Conservation (phyloP, 768 basidiomycete species). For the Porphyrellus cyaneotinctus region DNA sequence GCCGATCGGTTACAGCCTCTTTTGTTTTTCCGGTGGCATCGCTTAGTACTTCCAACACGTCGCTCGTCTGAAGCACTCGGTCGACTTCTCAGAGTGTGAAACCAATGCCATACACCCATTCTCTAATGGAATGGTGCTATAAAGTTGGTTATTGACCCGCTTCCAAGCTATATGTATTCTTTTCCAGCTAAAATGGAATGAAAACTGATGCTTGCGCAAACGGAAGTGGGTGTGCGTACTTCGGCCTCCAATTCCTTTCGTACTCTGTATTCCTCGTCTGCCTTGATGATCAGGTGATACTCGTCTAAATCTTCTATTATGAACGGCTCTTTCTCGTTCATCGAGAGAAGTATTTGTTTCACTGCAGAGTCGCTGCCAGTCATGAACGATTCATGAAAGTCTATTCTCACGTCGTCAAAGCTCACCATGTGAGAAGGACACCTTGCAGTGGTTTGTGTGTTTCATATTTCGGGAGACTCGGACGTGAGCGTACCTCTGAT, state of each 20-base stretch:
- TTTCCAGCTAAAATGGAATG: constrained; percentile 55
- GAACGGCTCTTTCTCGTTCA: constrained; percentile 79
- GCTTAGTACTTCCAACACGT: no score
- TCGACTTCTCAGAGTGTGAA: no score
- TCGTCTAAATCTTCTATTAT: constrained; percentile 88
- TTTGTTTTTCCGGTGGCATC: not conserved
- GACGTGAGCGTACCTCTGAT: constrained; percentile 48
- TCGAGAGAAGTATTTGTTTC: constrained; percentile 77
- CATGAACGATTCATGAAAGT: not conserved
- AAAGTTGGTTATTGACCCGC: constrained; percentile 17
- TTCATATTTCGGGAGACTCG: constrained; percentile 3
- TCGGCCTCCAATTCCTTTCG: constrained; percentile 69
- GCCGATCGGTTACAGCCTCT: no score
- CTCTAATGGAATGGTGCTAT: no score
- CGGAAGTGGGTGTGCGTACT: constrained; percentile 35
- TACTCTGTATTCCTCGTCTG: constrained; percentile 75
- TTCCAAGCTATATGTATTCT: constrained; percentile 80
- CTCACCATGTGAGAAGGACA: constrained; percentile 64
- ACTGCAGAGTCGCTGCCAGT: constrained; percentile 74
- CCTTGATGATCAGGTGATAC: constrained; percentile 76
- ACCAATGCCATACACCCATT: no score
- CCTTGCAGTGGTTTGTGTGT: constrained; percentile 35
- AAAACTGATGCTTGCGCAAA: not conserved
- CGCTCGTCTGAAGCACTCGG: no score
- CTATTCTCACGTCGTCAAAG: not conserved